These are phyloP conservation scores for Fusarium incarnatum DNA, from an alignment of 2,329 filamentous ascomycete genomes.

Conservation along the genomic window DNA sequence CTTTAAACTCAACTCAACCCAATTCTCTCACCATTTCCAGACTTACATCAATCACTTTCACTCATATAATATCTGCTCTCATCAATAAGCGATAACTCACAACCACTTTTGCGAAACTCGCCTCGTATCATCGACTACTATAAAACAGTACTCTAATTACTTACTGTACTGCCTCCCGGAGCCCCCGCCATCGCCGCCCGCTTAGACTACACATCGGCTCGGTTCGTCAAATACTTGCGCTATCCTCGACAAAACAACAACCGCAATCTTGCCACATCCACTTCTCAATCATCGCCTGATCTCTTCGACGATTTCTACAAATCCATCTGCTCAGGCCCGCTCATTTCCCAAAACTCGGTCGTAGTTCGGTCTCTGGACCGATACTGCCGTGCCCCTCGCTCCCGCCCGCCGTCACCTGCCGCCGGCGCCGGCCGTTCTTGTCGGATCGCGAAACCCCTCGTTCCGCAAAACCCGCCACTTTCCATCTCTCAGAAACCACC, in stretches of 20 bases:
- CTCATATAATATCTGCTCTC: neutral
- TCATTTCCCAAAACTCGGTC: constrained; percentile 16
- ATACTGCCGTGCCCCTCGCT: constrained; percentile 34
- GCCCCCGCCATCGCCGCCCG: constrained; percentile 30
- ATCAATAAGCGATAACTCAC: constrained; percentile 12
- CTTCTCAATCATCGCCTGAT: constrained; percentile 7
- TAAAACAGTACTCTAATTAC: neutral
- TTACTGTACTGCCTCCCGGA: constrained; percentile 22
- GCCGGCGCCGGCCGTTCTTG: constrained; percentile 34
- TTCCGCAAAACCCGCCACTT: constrained; percentile 23
- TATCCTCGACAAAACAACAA: constrained; percentile 15
- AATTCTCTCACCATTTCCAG: constrained; percentile 21
- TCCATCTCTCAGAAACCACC: constrained; percentile 13
- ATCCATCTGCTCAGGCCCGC: neutral
- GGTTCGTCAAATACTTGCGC: constrained; percentile 16
- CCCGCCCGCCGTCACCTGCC: constrained; percentile 30
- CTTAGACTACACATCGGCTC: constrained; percentile 3
- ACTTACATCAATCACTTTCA: neutral
- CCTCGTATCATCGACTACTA: constrained; percentile 20
- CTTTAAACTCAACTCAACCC: constrained; percentile 15
- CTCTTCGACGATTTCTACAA: neutral
- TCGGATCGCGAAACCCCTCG: constrained; percentile 34
- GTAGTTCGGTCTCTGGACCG: constrained; percentile 31
- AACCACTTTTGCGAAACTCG: constrained; percentile 10
- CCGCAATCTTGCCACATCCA: constrained; percentile 16